Conservation (phyloP, 345 rosid species). For the Hibiscus mutabilis region DNA sequence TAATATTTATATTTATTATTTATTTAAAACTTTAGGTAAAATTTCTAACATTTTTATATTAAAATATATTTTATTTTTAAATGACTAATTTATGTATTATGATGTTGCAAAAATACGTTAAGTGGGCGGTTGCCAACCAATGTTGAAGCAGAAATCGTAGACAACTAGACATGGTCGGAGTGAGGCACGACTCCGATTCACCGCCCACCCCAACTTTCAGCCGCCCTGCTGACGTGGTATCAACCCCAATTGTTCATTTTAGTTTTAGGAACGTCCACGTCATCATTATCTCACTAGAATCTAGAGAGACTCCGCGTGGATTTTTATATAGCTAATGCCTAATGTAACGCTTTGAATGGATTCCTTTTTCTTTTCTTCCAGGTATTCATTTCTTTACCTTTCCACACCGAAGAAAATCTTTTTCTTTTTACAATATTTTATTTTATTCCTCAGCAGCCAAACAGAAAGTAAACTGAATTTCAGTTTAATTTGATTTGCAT, state of each 20-base stretch:
- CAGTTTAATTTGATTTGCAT: constrained; percentile 9
- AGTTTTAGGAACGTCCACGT: neutral
- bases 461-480: too few species aligned
- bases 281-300: neutral
- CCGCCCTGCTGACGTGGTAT: neutral
- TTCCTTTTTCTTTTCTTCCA: too few species aligned
- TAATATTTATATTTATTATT: too few species aligned
- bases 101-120: neutral
- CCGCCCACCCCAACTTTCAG: neutral
- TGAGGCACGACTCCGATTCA: neutral
- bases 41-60: too few species aligned
- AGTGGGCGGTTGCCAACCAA: constrained; percentile 1
- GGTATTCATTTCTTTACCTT: too few species aligned
- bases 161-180: neutral
- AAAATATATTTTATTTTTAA: too few species aligned
- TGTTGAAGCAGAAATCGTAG: neutral
- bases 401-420: too few species aligned
- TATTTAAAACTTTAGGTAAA: too few species aligned
- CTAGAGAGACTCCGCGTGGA: neutral
- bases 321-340: neutral
- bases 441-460: too few species aligned
- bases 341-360: neutral
- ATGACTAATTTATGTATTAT: too few species aligned
- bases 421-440: too few species aligned
- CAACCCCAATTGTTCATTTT: neutral